phyloP scores from a whole-genome alignment of 441 rosid species.

The Manihot esculenta region DNA sequence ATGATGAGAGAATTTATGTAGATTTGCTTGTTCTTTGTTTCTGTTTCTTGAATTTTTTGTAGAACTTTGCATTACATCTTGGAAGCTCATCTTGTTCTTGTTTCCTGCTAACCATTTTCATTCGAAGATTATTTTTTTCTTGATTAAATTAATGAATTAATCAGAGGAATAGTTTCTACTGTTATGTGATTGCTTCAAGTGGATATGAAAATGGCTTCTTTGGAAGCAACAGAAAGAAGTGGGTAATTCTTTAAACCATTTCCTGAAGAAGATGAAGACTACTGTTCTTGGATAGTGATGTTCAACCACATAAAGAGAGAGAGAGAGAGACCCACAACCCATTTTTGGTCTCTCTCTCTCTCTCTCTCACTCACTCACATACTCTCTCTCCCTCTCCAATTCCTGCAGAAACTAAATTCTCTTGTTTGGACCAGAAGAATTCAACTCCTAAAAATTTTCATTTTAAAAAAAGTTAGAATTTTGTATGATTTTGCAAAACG shows the following conservation, averaged over 20 bases:
- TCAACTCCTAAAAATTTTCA: too few species aligned
- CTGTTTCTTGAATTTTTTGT: too few species aligned
- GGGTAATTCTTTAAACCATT: constrained; percentile 20
- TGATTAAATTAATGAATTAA: not conserved
- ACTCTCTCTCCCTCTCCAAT: not conserved
- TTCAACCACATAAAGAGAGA: constrained; percentile 9
- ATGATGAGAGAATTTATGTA: too few species aligned
- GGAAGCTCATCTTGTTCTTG: too few species aligned
- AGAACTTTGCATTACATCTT: too few species aligned
- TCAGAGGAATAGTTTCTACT: constrained; percentile 2
- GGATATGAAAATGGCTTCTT: not conserved
- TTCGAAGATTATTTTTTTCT: too few species aligned
- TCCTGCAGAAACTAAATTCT: not conserved
- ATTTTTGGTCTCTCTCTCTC: constrained; percentile 30
- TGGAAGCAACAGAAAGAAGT: constrained; percentile 26
- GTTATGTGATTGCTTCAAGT: constrained; percentile 17
- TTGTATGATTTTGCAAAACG: too few species aligned
- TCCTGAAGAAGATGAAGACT: constrained; percentile 19
- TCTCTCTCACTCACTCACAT: constrained; percentile 24
- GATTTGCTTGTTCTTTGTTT: too few species aligned
- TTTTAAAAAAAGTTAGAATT: too few species aligned
- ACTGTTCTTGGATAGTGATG: constrained; percentile 20
- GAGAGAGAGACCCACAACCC: constrained; percentile 23
- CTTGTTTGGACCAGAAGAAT: too few species aligned
- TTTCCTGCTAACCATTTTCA: too few species aligned